A percentile compares a stretch with the other conserved stretches of the same genome.
phyloP scores from a whole-genome alignment of 176 grass and related monocot genomes.

The sorghum (Sorghum bicolor) region Sorghum_bicolor_NCBIv3 NC_012876.2:1489501-1490000 shows the following conservation, averaged over 20 bases:
- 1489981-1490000: slow-evolving; percentile 52
- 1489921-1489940: slow-evolving; percentile 71
- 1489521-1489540: slow-evolving; percentile 79
- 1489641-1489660: slow-evolving; percentile 60
- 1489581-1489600: slow-evolving; percentile 81
- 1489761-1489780: slow-evolving; percentile 74
- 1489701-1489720: slow-evolving; percentile 74
- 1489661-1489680: slow-evolving; percentile 90
- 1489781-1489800: slow-evolving; percentile 86
- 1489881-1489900: slow-evolving; percentile 79
- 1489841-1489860: slow-evolving; percentile 67
- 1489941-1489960: slow-evolving; percentile 41
- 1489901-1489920: slow-evolving; percentile 77
- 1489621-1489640: slow-evolving; percentile 60
- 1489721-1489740: background rate
- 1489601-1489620: slow-evolving; percentile 64
- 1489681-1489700: slow-evolving; percentile 73
- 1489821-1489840: slow-evolving; percentile 66
- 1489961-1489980: slow-evolving; percentile 18
- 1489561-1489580: slow-evolving; percentile 90
- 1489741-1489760: slow-evolving; percentile 25
- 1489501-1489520: slow-evolving; percentile 42
- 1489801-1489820: slow-evolving; percentile 57
- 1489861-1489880: slow-evolving; percentile 67
- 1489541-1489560: slow-evolving; percentile 91